Conservation (phyloP, 805 yeast genomes). For the Wickerhamiella siamensis region DNA sequence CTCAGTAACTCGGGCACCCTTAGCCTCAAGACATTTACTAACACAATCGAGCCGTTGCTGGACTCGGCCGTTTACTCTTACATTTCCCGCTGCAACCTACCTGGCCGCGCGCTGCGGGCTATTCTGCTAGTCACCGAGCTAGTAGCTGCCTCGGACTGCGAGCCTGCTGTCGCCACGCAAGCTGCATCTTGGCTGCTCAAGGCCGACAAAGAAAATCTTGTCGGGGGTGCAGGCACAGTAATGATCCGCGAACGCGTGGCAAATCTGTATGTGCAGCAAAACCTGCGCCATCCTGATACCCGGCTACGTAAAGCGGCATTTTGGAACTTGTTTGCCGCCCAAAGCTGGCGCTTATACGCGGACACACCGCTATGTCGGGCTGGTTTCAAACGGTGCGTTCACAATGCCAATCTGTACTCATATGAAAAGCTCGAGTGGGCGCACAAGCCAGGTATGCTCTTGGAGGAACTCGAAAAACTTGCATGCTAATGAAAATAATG, state of each 20-base stretch:
- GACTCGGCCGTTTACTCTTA: slow-evolving; percentile 67
- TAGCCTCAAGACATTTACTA: slow-evolving; percentile 35
- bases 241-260: slow-evolving; percentile 40
- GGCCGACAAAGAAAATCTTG: slow-evolving; percentile 28
- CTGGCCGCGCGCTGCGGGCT: slow-evolving; percentile 57
- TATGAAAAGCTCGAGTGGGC: not conserved
- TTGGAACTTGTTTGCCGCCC: slow-evolving; percentile 63
- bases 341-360: slow-evolving; percentile 33
- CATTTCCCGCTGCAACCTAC: slow-evolving; percentile 52
- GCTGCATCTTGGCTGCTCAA: slow-evolving; percentile 35
- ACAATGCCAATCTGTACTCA: not conserved
- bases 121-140: slow-evolving; percentile 56
- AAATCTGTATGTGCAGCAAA: slow-evolving; percentile 32
- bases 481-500: not conserved
- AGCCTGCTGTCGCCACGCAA: slow-evolving; percentile 30
- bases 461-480: not conserved
- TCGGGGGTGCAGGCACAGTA: slow-evolving; percentile 33
- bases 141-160: slow-evolving; percentile 32
- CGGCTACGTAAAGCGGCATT: slow-evolving; percentile 60
- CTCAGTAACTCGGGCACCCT: slow-evolving; percentile 31
- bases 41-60: slow-evolving; percentile 42
- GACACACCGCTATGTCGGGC: slow-evolving; percentile 15
- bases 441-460: not conserved
- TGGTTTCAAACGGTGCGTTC: not conserved
- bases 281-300: slow-evolving; percentile 25